Percentiles rank a stretch among this genome's conserved stretches.
These are phyloP conservation scores for Rhizopogon rudus DNA, from an alignment of 768 basidiomycete genomes.

Conservation along the genomic window DNA sequence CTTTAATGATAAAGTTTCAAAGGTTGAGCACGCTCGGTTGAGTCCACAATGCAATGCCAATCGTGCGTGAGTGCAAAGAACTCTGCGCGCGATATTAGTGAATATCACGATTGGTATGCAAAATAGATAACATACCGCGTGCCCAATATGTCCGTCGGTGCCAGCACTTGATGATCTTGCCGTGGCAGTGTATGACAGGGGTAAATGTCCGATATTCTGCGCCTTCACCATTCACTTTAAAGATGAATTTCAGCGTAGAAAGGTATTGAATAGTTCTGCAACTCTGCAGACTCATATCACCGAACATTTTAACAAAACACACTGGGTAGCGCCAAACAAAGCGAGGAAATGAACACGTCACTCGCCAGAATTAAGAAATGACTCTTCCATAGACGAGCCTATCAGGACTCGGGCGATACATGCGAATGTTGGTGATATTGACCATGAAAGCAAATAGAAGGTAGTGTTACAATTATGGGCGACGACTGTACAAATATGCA, in stretches of 20 bases:
- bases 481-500: slow-evolving; percentile 8
- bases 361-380: not conserved
- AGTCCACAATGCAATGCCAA: not conserved
- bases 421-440: not conserved
- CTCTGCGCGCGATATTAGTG: not conserved
- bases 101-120: not conserved
- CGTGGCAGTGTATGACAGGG: not conserved
- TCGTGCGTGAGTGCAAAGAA: not conserved
- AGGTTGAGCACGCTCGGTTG: no score
- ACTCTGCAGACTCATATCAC: not conserved
- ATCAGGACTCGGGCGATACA: not conserved
- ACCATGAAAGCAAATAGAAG: slow-evolving; percentile 2
- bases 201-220: not conserved
- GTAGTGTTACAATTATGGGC: slow-evolving; percentile 9
- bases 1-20: slow-evolving; percentile 5
- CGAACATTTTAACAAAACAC: no score
- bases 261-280: not conserved
- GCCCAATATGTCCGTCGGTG: no score
- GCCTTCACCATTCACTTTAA: not conserved
- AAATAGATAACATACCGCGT: not conserved
- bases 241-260: not conserved
- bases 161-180: not conserved
- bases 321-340: not conserved
- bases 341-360: not conserved
- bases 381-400: not conserved